A percentile compares a stretch with the other conserved stretches of the same genome.
Conservation (phyloP, 768 basidiomycete genomes). For the Pilatotrama ljubarskyi region DNA sequence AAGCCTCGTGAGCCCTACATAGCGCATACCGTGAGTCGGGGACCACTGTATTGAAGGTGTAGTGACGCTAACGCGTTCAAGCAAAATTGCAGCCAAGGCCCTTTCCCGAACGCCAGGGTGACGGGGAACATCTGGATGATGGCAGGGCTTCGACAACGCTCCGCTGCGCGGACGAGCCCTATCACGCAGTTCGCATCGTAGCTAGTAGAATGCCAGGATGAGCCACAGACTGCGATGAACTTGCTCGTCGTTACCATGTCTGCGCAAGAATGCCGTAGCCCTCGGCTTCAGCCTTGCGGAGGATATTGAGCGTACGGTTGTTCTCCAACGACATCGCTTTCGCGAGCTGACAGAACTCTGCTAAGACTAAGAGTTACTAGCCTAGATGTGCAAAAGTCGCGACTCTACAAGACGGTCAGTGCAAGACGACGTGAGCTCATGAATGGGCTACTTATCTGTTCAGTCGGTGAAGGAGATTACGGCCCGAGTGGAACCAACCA, state of each 20-base stretch:
- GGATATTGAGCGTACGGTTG: conserved; percentile 44
- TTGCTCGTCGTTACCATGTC: conserved; percentile 34
- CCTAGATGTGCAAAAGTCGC: too few species aligned
- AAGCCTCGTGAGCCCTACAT: conserved; percentile 43
- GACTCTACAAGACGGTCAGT: too few species aligned
- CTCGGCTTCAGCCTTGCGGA: conserved; percentile 41
- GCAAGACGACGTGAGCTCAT: too few species aligned
- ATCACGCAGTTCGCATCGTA: conserved; percentile 49
- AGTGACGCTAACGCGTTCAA: conserved; percentile 36
- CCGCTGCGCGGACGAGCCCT: conserved; percentile 48
- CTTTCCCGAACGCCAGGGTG: conserved; percentile 46
- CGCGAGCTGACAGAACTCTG: too few species aligned
- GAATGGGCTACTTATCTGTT: too few species aligned
- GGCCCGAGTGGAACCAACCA: too few species aligned
- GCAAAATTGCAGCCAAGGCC: conserved; percentile 47
- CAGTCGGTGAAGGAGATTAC: too few species aligned
- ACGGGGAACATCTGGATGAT: conserved; percentile 49
- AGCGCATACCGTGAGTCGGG: not conserved
- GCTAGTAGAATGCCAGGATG: conserved; percentile 25
- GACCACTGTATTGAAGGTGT: not conserved
- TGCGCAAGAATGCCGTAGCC: conserved; percentile 48
- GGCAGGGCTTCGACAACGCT: conserved; percentile 46
- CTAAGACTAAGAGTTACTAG: too few species aligned
- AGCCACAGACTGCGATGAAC: not conserved
- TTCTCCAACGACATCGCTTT: conserved; percentile 15